Evolutionary conservation across 2,329 filamentous ascomycete genomes (phyloP), one percentile per base, ranked within the genome.

Genomic region (Apiospora koreana): DNA sequence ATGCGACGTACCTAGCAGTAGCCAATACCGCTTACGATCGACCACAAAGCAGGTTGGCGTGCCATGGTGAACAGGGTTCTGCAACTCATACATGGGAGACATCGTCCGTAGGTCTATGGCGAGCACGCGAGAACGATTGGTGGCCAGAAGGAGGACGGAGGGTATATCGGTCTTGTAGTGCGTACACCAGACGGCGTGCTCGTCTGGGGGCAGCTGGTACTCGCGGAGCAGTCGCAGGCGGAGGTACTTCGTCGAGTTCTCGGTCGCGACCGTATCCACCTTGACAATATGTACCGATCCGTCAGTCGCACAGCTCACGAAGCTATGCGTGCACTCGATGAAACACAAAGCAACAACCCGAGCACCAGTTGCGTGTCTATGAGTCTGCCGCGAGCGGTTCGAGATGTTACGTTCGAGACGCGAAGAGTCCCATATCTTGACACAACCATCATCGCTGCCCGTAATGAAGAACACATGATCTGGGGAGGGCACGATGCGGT

Each of bases 381-480:
- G 92, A 0, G 93, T 97, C 77, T 97, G 93, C 28, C 95, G 88
- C 38, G 96, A 94, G 58, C 94, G 90, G 76, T 97, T 93, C 0
- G 93, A 92, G 67, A 98, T 90, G 78, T 98, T 98, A 62, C 94
- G 92, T 81, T 99, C 96, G 8, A 99, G 86, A 31, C 96, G 89
- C 35, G 91, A 91, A 35, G 94, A 92, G 81, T 99, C 96, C 96
- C 96, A 99, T 6, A 99, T 88, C 77, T 94, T 97, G 70, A 98
- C 93, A 8, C 89, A 90, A 2, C 96, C 94, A 80, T 99, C 96
- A 76, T 97, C 94, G 12, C 95, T 95, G 8, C 91, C 95, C 0
- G 96, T 98, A 70, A 98, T 87, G 80, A 99, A 99, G 82, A 99
- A 99, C 5, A 91, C 84, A 79, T 99, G 95, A 77, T 99, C 96